Conservation (phyloP, 441 rosid genomes). For the Geranium incanum region DNA sequence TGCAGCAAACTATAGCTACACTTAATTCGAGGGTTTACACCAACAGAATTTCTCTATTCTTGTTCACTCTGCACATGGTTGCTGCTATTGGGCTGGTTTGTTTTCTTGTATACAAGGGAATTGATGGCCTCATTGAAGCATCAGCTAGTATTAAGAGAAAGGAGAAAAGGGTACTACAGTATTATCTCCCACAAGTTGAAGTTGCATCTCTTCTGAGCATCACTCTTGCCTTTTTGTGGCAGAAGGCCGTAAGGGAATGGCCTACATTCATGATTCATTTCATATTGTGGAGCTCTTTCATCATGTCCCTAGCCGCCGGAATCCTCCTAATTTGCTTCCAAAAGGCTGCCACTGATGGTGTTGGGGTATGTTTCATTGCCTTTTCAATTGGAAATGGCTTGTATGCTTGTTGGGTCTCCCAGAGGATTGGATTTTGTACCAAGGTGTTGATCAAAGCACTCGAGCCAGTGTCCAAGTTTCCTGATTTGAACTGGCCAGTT, state of each 20-base stretch:
- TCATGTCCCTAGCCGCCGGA: constrained; percentile 70
- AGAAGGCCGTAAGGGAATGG: constrained; percentile 64
- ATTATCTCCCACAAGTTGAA: constrained; percentile 78
- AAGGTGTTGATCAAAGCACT: constrained; percentile 54
- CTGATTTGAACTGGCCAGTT: constrained; percentile 64
- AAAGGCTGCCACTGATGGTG: constrained; percentile 63
- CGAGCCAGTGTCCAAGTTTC: constrained; percentile 62
- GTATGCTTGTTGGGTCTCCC: constrained; percentile 83
- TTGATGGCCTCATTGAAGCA: constrained; percentile 61
- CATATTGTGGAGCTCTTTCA: constrained; percentile 68
- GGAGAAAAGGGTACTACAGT: constrained; percentile 51
- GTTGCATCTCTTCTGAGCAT: constrained; percentile 73
- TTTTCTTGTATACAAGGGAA: constrained; percentile 75
- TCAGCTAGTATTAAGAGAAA: constrained; percentile 39
- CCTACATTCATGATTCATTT: constrained; percentile 75
- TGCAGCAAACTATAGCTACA: constrained; percentile 45
- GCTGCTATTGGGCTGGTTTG: constrained; percentile 54
- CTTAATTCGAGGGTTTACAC: constrained; percentile 75
- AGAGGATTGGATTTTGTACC: constrained; percentile 49
- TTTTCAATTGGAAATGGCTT: constrained; percentile 80
- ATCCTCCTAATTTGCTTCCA: constrained; percentile 86
- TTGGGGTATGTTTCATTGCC: constrained; percentile 65
- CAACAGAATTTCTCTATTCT: constrained; percentile 58
- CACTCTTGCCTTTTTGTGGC: constrained; percentile 78
- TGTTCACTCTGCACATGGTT: constrained; percentile 62